phyloP scores from a whole-genome alignment of 257 asterid genomes.

The Solanum bukasovii region DNA sequence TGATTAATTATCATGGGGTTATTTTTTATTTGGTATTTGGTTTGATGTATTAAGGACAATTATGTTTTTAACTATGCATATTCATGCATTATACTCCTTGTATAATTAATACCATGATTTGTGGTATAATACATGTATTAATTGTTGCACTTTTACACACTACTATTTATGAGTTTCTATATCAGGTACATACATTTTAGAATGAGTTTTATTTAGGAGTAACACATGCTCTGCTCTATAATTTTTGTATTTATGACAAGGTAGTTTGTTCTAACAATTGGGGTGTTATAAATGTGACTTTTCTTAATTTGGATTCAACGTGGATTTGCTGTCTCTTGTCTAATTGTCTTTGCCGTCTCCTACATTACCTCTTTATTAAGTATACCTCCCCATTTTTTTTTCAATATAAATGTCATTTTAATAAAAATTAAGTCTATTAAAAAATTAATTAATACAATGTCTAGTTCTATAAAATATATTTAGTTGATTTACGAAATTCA shows the following conservation, averaged over 20 bases:
- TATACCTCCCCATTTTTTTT: neutral
- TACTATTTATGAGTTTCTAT: neutral
- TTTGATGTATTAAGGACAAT: neutral
- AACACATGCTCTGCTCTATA: neutral
- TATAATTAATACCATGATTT: too few relatives aligned
- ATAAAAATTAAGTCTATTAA: neutral
- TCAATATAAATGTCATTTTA: neutral
- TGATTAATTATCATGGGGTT: too few relatives aligned
- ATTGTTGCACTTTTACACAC: neutral
- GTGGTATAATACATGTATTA: too few relatives aligned
- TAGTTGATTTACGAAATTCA: neutral
- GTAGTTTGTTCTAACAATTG: neutral
- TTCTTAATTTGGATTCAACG: neutral
- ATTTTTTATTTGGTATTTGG: neutral
- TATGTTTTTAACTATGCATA: too few relatives aligned
- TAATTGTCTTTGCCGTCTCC: slow-evolving; percentile 1
- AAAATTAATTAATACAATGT: neutral
- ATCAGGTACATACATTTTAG: neutral
- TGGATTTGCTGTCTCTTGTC: slow-evolving; percentile 9
- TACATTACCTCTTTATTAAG: neutral
- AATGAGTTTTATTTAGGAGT: neutral
- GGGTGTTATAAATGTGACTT: neutral
- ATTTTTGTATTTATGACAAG: neutral
- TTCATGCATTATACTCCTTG: too few relatives aligned
- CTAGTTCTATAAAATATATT: neutral